These are phyloP conservation scores for Spathaspora sp. DNA, from an alignment of 805 yeast genomes.

Conservation along the genomic window DNA sequence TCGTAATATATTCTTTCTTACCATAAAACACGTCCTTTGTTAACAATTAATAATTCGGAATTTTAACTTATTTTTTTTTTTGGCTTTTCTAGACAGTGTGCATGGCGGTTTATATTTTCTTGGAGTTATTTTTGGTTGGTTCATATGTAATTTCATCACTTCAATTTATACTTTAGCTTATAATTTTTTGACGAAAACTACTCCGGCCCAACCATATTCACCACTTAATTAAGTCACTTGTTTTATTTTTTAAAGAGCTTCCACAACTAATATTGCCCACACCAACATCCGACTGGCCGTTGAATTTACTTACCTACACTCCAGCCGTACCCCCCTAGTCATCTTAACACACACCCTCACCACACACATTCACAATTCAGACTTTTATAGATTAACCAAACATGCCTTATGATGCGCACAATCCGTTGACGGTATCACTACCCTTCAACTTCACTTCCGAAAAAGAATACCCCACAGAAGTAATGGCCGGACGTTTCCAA, in stretches of 20 bases:
- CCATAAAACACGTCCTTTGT: background rate
- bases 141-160: background rate
- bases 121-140: background rate
- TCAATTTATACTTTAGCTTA: background rate
- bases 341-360: background rate
- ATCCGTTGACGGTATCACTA: slow-evolving; percentile 38
- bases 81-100: background rate
- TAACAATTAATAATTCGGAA: background rate
- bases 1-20: background rate
- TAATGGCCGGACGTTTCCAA: slow-evolving; percentile 75
- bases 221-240: background rate
- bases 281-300: background rate
- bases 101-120: background rate
- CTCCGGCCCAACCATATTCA: background rate
- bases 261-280: background rate
- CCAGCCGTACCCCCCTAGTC: background rate
- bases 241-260: background rate
- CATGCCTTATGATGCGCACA: slow-evolving; percentile 14
- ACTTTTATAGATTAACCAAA: background rate
- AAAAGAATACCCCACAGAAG: slow-evolving; percentile 72
- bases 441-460: slow-evolving; percentile 32
- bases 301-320: background rate
- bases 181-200: background rate
- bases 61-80: background rate
- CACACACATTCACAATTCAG: background rate